Conservation (phyloP, 108 stramenopile genomes). For the Fragilariopsis cylindrus region DNA sequence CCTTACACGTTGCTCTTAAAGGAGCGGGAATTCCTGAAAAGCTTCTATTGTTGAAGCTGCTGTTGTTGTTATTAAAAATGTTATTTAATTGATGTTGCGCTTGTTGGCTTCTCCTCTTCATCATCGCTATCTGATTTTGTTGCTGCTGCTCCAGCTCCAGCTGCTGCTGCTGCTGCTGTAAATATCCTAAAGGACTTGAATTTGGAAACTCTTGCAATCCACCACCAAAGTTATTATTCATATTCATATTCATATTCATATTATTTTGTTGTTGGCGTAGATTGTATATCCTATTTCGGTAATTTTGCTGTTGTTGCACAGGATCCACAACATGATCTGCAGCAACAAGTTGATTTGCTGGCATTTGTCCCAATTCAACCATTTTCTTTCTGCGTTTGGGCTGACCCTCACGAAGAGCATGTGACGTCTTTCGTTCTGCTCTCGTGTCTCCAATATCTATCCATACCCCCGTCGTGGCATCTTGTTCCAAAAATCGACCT, state of each 20-base stretch:
- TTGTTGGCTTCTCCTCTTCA: no score
- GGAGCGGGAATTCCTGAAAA: no score
- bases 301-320: conserved; percentile 13
- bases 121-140: no score
- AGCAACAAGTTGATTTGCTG: conserved; percentile 1
- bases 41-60: no score
- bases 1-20: no score
- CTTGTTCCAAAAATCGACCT: conserved; percentile 77
- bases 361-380: conserved; percentile 47
- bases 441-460: conserved; percentile 77
- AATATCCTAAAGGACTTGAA: no score
- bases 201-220: no score
- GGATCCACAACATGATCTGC: neutral
- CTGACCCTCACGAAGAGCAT: conserved; percentile 81
- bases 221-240: no score
- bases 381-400: conserved; percentile 71
- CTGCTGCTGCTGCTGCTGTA: no score
- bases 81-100: no score
- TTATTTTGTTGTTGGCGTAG: neutral
- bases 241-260: neutral
- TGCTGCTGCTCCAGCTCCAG: no score
- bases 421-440: conserved; percentile 73
- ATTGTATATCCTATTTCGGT: conserved; percentile 30
- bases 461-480: conserved; percentile 43
- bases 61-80: no score